Conservation (phyloP, 371 early-diverging fungal species). For the Mortierella sp. region DNA sequence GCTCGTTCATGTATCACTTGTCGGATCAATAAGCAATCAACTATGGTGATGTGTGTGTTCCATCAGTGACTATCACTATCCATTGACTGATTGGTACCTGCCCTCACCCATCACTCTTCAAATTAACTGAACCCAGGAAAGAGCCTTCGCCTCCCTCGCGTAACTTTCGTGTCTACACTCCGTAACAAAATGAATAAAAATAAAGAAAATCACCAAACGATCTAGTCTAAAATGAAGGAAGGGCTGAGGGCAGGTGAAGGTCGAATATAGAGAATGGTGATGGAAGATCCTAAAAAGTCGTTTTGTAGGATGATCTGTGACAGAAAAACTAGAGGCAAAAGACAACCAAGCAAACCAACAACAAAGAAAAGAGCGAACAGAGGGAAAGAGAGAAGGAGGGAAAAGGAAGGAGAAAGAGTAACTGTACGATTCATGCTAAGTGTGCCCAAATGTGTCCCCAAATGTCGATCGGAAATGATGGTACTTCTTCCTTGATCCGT, state of each 20-base stretch:
- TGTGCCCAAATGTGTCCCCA: neutral
- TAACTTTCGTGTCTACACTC: neutral
- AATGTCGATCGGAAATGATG: slow-evolving; percentile 1
- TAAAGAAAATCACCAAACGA: neutral
- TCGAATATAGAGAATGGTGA: slow-evolving; percentile 25
- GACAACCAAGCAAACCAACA: neutral
- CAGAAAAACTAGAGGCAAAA: neutral
- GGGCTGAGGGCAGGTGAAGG: neutral
- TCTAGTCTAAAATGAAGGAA: neutral
- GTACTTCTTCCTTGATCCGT: neutral
- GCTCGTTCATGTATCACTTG: no score
- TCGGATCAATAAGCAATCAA: no score
- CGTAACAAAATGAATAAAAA: neutral
- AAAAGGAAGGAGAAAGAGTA: neutral
- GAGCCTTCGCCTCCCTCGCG: neutral
- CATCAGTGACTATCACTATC: no score
- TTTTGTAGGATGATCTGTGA: slow-evolving; percentile 3
- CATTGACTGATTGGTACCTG: neutral
- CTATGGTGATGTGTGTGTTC: no score
- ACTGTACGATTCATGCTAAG: slow-evolving; percentile 6
- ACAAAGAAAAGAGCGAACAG: neutral
- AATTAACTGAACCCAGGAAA: neutral
- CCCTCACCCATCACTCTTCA: neutral
- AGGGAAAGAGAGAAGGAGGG: neutral
- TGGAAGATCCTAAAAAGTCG: slow-evolving; percentile 4